Evolutionary conservation across 352 stramenopile species (phyloP), one percentile per base, ranked within the genome.

Genomic region (Hyaloperonospora arabidopsidis): DNA sequence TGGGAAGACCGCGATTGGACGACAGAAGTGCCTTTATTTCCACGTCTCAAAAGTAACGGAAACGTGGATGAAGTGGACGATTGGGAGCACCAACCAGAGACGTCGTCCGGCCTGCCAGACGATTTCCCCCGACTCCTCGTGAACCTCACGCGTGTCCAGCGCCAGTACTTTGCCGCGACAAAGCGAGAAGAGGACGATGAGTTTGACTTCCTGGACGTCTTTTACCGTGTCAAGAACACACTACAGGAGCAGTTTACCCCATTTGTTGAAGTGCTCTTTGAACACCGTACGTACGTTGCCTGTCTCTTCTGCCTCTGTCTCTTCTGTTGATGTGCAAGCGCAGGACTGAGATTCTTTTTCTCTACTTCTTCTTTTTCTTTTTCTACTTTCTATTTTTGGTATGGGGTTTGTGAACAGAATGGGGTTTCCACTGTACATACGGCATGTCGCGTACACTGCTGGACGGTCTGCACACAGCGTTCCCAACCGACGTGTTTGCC

Each of bases 351-450:
- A n/a, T n/a, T n/a, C n/a, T 29, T 3, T 29, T 29, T 3, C 7
- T 29, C 3, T 29, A 8, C 3, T 29, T 29, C 3, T 29, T 29
- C 3, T 29, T 29, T 3, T 35, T 17, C 47, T 36, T 56, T 68
- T 21, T 52, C 34, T 11, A 3, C 25, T 7, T 8, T 29, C 25
- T 29, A 7, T 29, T 29, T 29, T 29, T 14, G 13, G 23, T 21
- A 40, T 23, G 11, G 52, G 22, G 35, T 41, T 38, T 36, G 44
- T 49, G 18, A 40, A 45, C 54, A 84, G 74, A 83, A 22, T 68
- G 61, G n/a, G 81, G 69, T 38, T 86, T 86, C 52, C 79, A 89
- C 43, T 83, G 70, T 50, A 83, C 77, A 35, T 87, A 89, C 59
- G 79, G 79, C 0, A 68, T 64, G 22, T 81, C 64, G 14, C 65